Evolutionary conservation across 805 yeast species (phyloP).

Genomic region (Myxozyma neotropica): DNA sequence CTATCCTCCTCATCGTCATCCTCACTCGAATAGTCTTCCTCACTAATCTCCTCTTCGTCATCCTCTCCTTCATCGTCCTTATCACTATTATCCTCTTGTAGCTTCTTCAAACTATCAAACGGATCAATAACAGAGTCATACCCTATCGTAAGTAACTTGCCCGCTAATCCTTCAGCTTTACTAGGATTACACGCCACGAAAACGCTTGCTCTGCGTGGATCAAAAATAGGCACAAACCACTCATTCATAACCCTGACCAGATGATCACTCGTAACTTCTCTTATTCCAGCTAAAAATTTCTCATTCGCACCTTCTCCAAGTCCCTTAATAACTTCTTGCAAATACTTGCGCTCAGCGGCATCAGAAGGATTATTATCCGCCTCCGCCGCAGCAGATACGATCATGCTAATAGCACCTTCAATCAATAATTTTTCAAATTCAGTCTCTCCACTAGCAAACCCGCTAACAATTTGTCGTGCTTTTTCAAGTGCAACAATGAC

Average conservation of each 20-base stretch:
- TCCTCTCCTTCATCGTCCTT: conserved; percentile 39
- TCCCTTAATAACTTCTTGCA: conserved; percentile 64
- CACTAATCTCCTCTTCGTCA: conserved; percentile 34
- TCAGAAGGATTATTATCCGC: conserved; percentile 63
- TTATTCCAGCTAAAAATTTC: conserved; percentile 56
- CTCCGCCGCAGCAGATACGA: conserved; percentile 72
- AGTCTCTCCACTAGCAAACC: conserved; percentile 56
- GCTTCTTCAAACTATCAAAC: conserved; percentile 42
- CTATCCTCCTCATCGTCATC: conserved; percentile 7
- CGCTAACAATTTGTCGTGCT: conserved; percentile 54
- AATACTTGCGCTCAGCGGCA: conserved; percentile 67
- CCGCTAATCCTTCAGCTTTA: conserved; percentile 52
- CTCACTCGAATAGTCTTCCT: conserved; percentile 14
- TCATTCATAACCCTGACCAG: conserved; percentile 50
- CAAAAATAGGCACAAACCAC: conserved; percentile 69
- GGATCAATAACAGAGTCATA: conserved; percentile 64
- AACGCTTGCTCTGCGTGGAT: conserved; percentile 55
- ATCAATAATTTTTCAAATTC: conserved; percentile 61
- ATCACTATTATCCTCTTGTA: conserved; percentile 36
- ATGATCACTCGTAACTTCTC: conserved; percentile 55
- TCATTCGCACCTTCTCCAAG: conserved; percentile 70
- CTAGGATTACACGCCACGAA: conserved; percentile 77
- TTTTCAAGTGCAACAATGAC: conserved; percentile 55
- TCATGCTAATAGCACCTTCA: conserved; percentile 73
- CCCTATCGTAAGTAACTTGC: conserved; percentile 56